phyloP scores from a whole-genome alignment of 2,329 filamentous ascomycete genomes.

The Alternaria viburni region DNA sequence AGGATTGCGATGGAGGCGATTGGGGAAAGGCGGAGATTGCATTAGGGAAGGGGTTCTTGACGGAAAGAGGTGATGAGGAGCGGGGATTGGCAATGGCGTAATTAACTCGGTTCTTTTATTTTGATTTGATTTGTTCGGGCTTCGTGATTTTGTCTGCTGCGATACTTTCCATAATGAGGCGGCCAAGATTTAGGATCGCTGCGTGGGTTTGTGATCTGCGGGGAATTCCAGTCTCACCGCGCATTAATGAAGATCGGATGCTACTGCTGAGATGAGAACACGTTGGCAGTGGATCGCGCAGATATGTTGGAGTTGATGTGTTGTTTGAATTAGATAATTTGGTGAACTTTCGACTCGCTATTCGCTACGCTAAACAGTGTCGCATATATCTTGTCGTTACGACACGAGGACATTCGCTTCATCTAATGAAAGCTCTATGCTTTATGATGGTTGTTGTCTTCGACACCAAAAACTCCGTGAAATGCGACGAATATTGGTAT shows the following conservation, averaged over 20 bases:
- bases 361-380: neutral
- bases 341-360: neutral
- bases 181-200: neutral
- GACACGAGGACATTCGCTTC: slow-evolving; percentile 1
- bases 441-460: neutral
- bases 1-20: neutral
- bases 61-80: neutral
- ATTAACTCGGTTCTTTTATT: neutral
- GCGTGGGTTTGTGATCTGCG: neutral
- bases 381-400: neutral
- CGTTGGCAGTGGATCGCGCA: neutral
- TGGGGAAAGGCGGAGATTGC: neutral
- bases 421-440: slow-evolving; percentile 1
- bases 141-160: neutral
- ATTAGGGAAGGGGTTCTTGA: neutral
- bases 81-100: neutral
- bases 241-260: neutral
- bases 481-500: slow-evolving; percentile 10
- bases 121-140: neutral
- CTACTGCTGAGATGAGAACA: neutral
- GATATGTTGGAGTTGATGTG: neutral
- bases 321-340: slow-evolving; percentile 6
- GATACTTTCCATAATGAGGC: neutral
- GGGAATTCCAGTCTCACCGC: neutral
- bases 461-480: slow-evolving; percentile 5